phyloP scores from a whole-genome alignment of 2,329 filamentous ascomycete genomes.

The Teratosphaeria viscida region DNA sequence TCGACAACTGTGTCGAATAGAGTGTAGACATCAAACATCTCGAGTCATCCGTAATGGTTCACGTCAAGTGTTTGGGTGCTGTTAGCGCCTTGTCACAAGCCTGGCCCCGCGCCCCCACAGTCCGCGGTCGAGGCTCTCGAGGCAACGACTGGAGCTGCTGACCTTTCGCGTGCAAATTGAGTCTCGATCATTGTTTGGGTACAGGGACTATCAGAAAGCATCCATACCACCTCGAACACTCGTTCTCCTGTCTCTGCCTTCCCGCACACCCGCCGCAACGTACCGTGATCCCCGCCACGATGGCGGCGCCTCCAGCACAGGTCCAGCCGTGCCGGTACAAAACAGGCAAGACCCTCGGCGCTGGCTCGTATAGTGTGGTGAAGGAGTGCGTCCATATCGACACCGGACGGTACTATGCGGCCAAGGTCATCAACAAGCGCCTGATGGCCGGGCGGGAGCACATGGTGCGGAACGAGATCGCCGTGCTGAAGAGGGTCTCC shows the following conservation, averaged over 20 bases:
- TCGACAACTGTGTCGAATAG: neutral
- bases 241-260: neutral
- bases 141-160: neutral
- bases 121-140: neutral
- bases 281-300: neutral
- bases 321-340: constrained; percentile 97
- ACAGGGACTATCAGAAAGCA: too few species aligned
- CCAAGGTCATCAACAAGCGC: constrained; percentile 98
- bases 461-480: constrained; percentile 99
- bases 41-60: neutral
- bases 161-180: neutral
- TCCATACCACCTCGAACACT: neutral
- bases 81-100: neutral
- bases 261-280: neutral
- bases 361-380: constrained; percentile 94
- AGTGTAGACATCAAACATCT: neutral
- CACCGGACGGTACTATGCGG: constrained; percentile 93
- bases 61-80: neutral
- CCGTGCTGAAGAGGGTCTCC: constrained; percentile 92
- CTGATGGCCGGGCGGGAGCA: constrained; percentile 96
- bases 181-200: too few species aligned
- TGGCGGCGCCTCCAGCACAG: constrained; percentile 31
- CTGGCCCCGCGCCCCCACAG: neutral
- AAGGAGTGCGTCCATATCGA: constrained; percentile 99
- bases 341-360: constrained; percentile 93